Conservation (phyloP, 306 rosid genomes). For the Senna tora region DNA sequence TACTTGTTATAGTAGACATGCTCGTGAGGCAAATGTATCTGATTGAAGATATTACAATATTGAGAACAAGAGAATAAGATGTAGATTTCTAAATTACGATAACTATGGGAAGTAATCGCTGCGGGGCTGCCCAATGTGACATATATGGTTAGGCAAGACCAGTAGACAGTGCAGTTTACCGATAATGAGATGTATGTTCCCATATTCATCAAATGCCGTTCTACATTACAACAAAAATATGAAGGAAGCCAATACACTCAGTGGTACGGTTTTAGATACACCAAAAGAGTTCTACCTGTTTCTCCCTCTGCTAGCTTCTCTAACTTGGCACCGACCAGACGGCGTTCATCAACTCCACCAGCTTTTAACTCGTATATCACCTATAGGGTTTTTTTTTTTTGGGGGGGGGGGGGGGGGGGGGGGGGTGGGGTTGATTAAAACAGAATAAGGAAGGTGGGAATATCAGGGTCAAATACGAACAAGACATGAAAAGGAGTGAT, state of each 20-base stretch:
- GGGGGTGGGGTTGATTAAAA: not conserved
- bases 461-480: not conserved
- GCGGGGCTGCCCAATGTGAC: not conserved
- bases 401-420: no score
- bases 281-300: conserved; percentile 53
- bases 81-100: not conserved
- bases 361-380: conserved; percentile 97
- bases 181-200: conserved; percentile 11
- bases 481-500: not conserved
- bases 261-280: not conserved
- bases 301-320: conserved; percentile 99
- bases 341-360: conserved; percentile 95
- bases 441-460: not conserved
- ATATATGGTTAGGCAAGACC: conserved; percentile 1
- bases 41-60: conserved; percentile 10
- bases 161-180: not conserved
- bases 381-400: no score
- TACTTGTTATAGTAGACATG: conserved; percentile 4
- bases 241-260: conserved; percentile 1
- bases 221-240: conserved; percentile 17
- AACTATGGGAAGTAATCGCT: not conserved
- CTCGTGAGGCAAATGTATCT: conserved; percentile 26
- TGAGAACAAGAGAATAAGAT: conserved; percentile 17
- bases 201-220: conserved; percentile 34
- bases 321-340: conserved; percentile 94